phyloP scores from a whole-genome alignment of 257 asterid species.

The Perilla frutescens region DNA sequence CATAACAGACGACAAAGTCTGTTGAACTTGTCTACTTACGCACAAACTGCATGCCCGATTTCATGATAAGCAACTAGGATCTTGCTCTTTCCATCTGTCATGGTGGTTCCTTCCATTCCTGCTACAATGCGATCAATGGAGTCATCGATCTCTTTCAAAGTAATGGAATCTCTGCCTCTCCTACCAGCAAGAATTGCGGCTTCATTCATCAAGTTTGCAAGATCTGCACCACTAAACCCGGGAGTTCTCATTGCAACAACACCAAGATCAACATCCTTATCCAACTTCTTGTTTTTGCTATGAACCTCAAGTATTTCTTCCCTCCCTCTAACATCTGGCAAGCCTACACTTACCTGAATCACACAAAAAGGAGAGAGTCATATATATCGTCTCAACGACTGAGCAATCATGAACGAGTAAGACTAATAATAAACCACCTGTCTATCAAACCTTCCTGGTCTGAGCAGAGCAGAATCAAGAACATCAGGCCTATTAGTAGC shows the following conservation, averaged over 20 bases:
- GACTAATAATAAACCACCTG: conserved; percentile 43
- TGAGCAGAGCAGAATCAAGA: conserved; percentile 72
- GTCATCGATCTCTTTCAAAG: conserved; percentile 59
- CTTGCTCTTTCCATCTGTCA: conserved; percentile 80
- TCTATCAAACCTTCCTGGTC: conserved; percentile 78
- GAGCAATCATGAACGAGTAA: background rate
- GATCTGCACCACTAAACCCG: conserved; percentile 77
- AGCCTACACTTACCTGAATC: conserved; percentile 59
- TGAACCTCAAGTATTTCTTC: conserved; percentile 64
- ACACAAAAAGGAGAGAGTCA: background rate
- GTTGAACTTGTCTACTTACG: conserved; percentile 45
- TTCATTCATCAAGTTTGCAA: conserved; percentile 75
- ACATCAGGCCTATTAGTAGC: conserved; percentile 75
- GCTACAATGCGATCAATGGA: conserved; percentile 74
- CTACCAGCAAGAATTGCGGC: conserved; percentile 82
- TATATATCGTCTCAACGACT: no score
- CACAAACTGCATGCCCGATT: conserved; percentile 70
- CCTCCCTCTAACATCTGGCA: conserved; percentile 71
- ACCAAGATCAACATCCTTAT: conserved; percentile 49
- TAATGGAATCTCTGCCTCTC: conserved; percentile 58
- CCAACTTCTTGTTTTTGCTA: conserved; percentile 55
- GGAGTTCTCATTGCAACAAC: conserved; percentile 77
- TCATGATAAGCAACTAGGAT: conserved; percentile 68
- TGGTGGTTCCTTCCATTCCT: conserved; percentile 79
- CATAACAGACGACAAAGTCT: background rate